Base-by-base conservation (phyloP, 495 filamentous ascomycete species). In the Penicillium canescens region DNA sequence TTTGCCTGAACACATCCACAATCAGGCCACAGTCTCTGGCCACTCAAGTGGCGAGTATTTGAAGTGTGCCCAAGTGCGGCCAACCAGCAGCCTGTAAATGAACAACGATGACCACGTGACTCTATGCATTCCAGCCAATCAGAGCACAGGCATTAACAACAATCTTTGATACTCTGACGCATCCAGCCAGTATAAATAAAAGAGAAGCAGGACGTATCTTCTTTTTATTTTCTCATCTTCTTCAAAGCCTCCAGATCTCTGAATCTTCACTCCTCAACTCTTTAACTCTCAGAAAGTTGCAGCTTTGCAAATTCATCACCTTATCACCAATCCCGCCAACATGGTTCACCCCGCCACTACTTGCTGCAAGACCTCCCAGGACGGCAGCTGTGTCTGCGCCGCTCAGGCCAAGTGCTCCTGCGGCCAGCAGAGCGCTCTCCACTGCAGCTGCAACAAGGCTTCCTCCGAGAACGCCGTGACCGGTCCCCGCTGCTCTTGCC, bases 401-500 rank as follows among this genome's bases (percentile, higher is more conserved):
- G 73, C 78, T 20, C 78, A 87, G 61, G 84, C 84, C 53, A 80
- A 71, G 58, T 97, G 92, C 82, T 93, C 90, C 13, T 98, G 93
- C 66, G 93, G 93, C 59, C 81, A 92, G 75, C 81, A 92, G 63
- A 82, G 82, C 7, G 93, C 93, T 39, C 82, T 96, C 50, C 79
- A 90, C 66, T 98, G 93, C 80, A 85, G 76, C 50, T 98, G 93
- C 77, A 85, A 84, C 67, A 91, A 88, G 68, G 83, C 91, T 7
- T 56, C 78, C 3, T 69, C 78, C 4, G 93, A 98, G 81, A 96
- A 96, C 77, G 64, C 68, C 4, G 53, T 86, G 24, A 68, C 73
- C 4, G 90, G 89, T n/a, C 78, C 90, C 21, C 78, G 90, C 47
- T 96, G 92, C 80, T 92, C 88, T 21, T 96, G 92, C 75, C 81